phyloP scores from a whole-genome alignment of 352 stramenopile genomes.

The Globisporangium iwayamae region DNA sequence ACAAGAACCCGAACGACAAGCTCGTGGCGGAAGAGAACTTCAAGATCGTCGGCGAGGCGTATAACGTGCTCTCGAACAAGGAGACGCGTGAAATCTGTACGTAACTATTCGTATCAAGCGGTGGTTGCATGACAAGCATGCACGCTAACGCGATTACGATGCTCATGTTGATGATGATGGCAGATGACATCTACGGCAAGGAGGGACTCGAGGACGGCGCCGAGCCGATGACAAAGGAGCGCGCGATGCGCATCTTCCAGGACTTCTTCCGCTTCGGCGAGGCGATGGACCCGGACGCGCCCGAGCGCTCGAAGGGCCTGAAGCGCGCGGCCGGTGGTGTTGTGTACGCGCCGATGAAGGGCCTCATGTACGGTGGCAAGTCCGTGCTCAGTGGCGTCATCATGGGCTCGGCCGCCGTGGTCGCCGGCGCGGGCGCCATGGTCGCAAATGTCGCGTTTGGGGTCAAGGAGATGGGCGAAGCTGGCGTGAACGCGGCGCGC shows the following conservation, averaged over 20 bases:
- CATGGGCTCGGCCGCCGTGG: constrained; percentile 76
- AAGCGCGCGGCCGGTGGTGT: constrained; percentile 73
- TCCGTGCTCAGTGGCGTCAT: constrained; percentile 80
- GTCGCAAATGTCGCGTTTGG: constrained; percentile 78
- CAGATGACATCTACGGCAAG: constrained; percentile 93
- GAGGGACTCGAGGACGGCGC: constrained; percentile 84
- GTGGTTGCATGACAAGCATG: no score
- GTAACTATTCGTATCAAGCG: constrained; percentile 2
- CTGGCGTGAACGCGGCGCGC: constrained; percentile 70
- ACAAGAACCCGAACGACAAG: constrained; percentile 89
- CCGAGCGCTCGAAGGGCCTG: constrained; percentile 69
- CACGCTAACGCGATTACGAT: neutral
- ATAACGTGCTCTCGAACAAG: constrained; percentile 91
- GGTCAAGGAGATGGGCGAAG: constrained; percentile 87
- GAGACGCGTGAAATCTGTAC: constrained; percentile 88
- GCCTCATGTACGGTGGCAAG: constrained; percentile 80
- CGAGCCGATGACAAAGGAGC: constrained; percentile 81
- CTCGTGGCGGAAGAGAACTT: constrained; percentile 89
- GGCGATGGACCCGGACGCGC: constrained; percentile 79
- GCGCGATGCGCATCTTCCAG: constrained; percentile 82
- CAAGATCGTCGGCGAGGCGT: constrained; percentile 92
- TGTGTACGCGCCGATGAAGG: constrained; percentile 81
- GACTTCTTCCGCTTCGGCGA: constrained; percentile 86
- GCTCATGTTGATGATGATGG: constrained; percentile 3
- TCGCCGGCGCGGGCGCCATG: constrained; percentile 74